Evolutionary conservation across 192 early-diverging fungal genomes (phyloP).

Genomic region (Coemansia sp.): DNA sequence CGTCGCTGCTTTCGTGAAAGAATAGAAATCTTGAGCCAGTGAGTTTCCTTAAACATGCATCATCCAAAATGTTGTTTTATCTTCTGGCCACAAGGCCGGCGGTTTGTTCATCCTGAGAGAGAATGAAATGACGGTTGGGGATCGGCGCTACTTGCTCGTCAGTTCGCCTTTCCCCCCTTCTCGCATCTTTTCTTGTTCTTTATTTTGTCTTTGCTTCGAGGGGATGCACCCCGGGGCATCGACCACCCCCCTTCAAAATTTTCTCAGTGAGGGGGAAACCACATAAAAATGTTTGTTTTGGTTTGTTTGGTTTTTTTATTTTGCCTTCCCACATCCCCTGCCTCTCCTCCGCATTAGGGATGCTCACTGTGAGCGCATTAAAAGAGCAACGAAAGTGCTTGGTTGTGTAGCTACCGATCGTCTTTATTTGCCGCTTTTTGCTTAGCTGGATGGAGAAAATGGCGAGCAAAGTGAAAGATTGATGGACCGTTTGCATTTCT

Average conservation of each 20-base stretch:
- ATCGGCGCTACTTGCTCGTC: neutral
- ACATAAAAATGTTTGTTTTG: neutral
- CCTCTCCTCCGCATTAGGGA: constrained; percentile 5
- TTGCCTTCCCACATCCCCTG: neutral
- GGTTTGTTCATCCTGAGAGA: neutral
- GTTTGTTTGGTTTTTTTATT: neutral
- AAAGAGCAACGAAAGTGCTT: neutral
- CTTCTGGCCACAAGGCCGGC: neutral
- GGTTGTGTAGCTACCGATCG: constrained; percentile 1
- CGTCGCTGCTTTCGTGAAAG: neutral
- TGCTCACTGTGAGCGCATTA: constrained; percentile 2
- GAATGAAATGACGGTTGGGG: neutral
- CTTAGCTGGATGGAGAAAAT: constrained; percentile 3
- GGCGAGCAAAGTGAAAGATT: neutral
- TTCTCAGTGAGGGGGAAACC: neutral
- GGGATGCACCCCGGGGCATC: neutral
- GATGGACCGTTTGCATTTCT: neutral
- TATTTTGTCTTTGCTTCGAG: neutral
- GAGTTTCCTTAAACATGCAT: neutral
- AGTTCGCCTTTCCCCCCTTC: neutral
- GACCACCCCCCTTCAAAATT: neutral
- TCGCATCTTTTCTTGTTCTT: neutral
- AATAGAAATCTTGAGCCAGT: neutral
- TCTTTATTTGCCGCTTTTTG: constrained; percentile 8
- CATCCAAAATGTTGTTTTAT: neutral